phyloP scores from a whole-genome alignment of 2,329 filamentous ascomycete genomes.

The Colletotrichum kahawae region DNA sequence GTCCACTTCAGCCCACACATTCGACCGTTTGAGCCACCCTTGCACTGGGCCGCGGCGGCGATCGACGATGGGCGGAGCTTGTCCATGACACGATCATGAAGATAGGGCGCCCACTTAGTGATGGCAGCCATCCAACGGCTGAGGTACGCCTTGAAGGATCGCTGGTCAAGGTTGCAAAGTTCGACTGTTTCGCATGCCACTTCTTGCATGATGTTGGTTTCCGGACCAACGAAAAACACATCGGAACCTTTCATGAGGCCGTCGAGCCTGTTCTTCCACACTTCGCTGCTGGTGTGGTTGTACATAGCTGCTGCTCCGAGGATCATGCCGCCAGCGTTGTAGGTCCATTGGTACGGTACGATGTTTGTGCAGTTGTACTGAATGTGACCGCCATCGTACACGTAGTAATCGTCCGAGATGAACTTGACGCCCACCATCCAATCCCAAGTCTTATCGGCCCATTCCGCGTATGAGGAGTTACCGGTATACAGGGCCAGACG shows the following conservation, averaged over 20 bases:
- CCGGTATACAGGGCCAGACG: slow-evolving; percentile 78
- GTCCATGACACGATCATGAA: slow-evolving; percentile 55
- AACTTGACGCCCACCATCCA: slow-evolving; percentile 67
- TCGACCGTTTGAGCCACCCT: slow-evolving; percentile 58
- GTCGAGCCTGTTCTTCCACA: slow-evolving; percentile 64
- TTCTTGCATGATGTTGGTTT: slow-evolving; percentile 67
- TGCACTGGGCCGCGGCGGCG: slow-evolving; percentile 62
- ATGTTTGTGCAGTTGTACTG: slow-evolving; percentile 61
- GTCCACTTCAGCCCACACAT: slow-evolving; percentile 69
- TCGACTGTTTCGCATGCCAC: slow-evolving; percentile 67
- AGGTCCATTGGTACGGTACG: slow-evolving; percentile 70
- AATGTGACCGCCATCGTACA: slow-evolving; percentile 68
- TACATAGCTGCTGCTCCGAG: slow-evolving; percentile 73
- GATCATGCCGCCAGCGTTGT: slow-evolving; percentile 71
- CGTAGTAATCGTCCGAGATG: slow-evolving; percentile 62
- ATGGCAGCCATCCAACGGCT: slow-evolving; percentile 66
- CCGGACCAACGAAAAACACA: slow-evolving; percentile 58
- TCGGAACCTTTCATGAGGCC: slow-evolving; percentile 58
- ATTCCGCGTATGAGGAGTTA: slow-evolving; percentile 77
- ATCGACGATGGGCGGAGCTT: slow-evolving; percentile 60
- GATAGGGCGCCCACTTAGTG: slow-evolving; percentile 68
- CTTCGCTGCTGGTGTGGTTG: slow-evolving; percentile 58
- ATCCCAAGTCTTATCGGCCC: slow-evolving; percentile 76
- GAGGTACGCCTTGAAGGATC: slow-evolving; percentile 69
- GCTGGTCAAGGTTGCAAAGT: slow-evolving; percentile 66